Conservation (phyloP, 305 asterid species). For the Fraxinus angustifolia region DNA sequence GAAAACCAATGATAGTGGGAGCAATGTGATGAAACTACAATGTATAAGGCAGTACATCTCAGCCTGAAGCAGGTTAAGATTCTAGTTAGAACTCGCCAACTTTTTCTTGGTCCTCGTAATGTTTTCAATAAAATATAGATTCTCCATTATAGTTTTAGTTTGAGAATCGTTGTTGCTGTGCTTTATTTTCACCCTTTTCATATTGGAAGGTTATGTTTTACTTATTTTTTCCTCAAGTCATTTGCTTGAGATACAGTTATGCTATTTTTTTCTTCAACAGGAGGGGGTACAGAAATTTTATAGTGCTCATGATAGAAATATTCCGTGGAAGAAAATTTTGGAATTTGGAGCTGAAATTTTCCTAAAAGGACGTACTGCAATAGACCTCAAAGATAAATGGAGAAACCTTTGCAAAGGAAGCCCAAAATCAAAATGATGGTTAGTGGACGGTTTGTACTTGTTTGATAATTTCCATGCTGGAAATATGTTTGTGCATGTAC, state of each 20-base stretch:
- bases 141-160: not conserved
- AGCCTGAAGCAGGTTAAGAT: not conserved
- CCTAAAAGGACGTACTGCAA: conserved; percentile 46
- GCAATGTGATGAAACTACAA: not conserved
- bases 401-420: conserved; percentile 53
- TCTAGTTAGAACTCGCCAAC: not conserved
- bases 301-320: conserved; percentile 21
- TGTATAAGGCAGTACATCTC: not conserved
- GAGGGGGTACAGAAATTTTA: conserved; percentile 37
- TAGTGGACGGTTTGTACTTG: not conserved
- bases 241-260: not conserved
- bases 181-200: not conserved
- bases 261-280: conserved; percentile 40
- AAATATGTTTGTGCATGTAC: not conserved
- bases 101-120: not conserved
- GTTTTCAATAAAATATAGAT: not conserved
- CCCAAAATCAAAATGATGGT: conserved; percentile 11
- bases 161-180: not conserved
- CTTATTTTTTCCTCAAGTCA: not conserved
- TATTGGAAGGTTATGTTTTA: not conserved
- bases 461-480: not conserved
- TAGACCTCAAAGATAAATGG: conserved; percentile 85
- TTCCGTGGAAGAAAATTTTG: conserved; percentile 61
- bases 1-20: not conserved
- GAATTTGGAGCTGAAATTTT: conserved; percentile 53